These are phyloP conservation scores for Penicillium verhagenii DNA, from an alignment of 495 filamentous ascomycete species.

Conservation along the genomic window DNA sequence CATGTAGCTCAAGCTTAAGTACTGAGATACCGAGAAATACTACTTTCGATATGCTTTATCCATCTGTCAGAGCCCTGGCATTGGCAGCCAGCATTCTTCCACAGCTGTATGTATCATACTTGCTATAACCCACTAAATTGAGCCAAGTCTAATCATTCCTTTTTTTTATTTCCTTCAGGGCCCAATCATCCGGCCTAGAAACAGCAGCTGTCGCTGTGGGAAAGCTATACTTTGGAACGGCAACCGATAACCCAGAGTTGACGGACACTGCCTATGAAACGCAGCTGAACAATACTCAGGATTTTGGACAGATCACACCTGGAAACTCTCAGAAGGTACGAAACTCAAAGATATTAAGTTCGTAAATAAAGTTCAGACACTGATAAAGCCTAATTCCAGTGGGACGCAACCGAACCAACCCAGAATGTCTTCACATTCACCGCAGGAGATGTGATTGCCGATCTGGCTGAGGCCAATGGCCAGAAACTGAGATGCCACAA, in stretches of 20 bases:
- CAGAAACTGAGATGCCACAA: conserved; percentile 59
- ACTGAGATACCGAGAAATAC: not conserved
- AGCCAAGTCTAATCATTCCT: too few species aligned
- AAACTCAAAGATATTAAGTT: not conserved
- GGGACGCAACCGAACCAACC: conserved; percentile 51
- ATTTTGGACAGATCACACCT: conserved; percentile 60
- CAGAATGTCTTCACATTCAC: conserved; percentile 50
- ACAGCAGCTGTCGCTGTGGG: conserved; percentile 52
- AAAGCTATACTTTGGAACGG: conserved; percentile 58
- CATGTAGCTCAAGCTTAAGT: not conserved
- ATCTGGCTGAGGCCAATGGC: conserved; percentile 50
- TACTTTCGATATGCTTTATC: conserved; percentile 23
- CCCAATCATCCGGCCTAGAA: conserved; percentile 37
- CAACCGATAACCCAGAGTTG: conserved; percentile 54
- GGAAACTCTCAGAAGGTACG: conserved; percentile 56
- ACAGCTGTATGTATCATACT: conserved; percentile 17
- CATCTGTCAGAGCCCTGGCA: conserved; percentile 20
- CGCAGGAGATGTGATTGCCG: conserved; percentile 49
- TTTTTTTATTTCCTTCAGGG: conserved; percentile 10
- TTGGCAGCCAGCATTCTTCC: conserved; percentile 27
- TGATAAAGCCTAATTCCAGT: conserved; percentile 26
- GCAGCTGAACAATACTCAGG: conserved; percentile 45
- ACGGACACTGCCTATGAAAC: conserved; percentile 49
- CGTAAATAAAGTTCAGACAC: not conserved
- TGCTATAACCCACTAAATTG: not conserved